Evolutionary conservation across 257 asterid genomes (phyloP), one percentile per base, ranked within the genome.

Genomic region (Gardenia jasminoides): DNA sequence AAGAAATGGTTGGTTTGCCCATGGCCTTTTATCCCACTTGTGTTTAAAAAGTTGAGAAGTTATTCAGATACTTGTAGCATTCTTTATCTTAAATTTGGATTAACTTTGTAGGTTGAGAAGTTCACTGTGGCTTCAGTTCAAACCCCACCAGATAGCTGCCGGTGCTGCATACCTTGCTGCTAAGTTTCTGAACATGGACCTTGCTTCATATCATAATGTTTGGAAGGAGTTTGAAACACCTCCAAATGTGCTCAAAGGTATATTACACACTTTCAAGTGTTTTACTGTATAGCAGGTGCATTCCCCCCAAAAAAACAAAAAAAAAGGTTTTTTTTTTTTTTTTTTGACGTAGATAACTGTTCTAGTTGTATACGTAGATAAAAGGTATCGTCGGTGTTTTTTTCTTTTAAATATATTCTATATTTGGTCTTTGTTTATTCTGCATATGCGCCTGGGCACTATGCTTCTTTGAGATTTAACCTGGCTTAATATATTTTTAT

Each of bases 131-230:
- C 98, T 96, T 76, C 99, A 96, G 88, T 96, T 96, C 94, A 93
- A 93, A 84, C 97, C 99, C 80, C 92, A 96, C 59, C 98, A 96
- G 88, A 96, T 96, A 78, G 99, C 99, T 85, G 99, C 97, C 52
- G 99, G 98, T 78, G 97, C 97, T 81, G 99, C 99, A 39, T 96
- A 93, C 81, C 97, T 93, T 80, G 98, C 99, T 82, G 92, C 98
- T n/a, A 93, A 96, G 72, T 84, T 84, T 76, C 84, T 96, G 70
- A 90, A 90, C 82, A 83, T 96, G 94, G 90, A 93, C 86, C 92
- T 91, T 76, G 78, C 97, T 61, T 92, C 97, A 7, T 85, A 88
- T 80, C 92, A 92, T 78, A 79, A 62, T 76, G 89, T 93, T 62
- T 93, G 98, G 98, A 84, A 83, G 33, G 97, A 91, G 86, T 96